Base-by-base conservation (phyloP, 805 yeast species). In the Wickerhamomyces sydowiorum region DNA sequence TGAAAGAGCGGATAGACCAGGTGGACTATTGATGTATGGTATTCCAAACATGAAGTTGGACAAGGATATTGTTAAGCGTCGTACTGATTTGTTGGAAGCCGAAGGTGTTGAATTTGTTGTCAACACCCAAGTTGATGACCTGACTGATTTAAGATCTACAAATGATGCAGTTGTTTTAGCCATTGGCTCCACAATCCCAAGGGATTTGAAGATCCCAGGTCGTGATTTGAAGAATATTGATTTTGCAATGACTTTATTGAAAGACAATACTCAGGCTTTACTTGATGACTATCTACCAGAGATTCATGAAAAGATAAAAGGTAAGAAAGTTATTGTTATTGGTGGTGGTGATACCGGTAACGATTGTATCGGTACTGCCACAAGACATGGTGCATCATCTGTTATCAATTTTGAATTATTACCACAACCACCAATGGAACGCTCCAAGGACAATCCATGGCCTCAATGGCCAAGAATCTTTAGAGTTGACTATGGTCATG, bases 301-400 rank as follows among this genome's bases (percentile, higher is more conserved):
- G 43, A 83, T 91, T 45, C 78, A 84, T 51, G 69, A 74, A 50
- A 73, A 76, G 47, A 64, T 91, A 46, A 79, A 75, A 47, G 98
- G 93, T 53, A 93, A 91, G 74, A 73, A 86, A 50, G 98, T 91
- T 43, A 81, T 91, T 57, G 98, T 91, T 42, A 91, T 91, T 72
- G 99, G 99, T 59, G 99, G 99, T 72, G 99, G 99, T 79, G 99
- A 91, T 66, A 91, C 98, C 28, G 99, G 99, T 78, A 91, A 91
- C 62, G 99, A 91, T 74, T 91, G 98, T 78, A 76, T 91, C 59
- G 98, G 98, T 67, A 91, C 99, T 35, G 78, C 96, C 19, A 90
- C 93, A 30, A 84, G 98, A 70, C 98, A 93, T 62, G 97, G 96
- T 34, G 98, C 98, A 48, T 81, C 86, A 62, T 85, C 95, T 9